Evolutionary conservation across 179 eudicot species (phyloP).

Genomic region (Camellia oleifera): DNA sequence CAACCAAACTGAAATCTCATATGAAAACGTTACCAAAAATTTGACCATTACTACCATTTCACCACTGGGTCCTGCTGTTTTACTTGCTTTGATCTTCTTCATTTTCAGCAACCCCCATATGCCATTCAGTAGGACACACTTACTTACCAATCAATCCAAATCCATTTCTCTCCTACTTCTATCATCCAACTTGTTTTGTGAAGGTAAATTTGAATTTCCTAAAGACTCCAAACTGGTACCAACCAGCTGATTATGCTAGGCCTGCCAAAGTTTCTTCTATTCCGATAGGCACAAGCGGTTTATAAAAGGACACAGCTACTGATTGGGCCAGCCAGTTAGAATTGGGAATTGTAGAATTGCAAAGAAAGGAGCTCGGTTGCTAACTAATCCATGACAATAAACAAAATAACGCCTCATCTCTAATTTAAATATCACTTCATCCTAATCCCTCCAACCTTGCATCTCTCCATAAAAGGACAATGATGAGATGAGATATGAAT

Average conservation of each 20-base stretch:
- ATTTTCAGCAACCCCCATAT: too few species aligned
- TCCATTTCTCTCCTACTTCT: neutral
- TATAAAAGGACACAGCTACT: too few species aligned
- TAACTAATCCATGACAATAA: neutral
- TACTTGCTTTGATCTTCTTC: too few species aligned
- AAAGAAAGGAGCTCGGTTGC: neutral
- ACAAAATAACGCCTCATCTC: neutral
- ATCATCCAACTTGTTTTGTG: neutral
- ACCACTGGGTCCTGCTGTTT: neutral
- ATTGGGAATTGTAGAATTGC: too few species aligned
- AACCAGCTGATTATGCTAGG: neutral
- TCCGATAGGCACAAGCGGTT: neutral
- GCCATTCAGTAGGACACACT: too few species aligned
- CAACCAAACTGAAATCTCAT: neutral
- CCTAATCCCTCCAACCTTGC: neutral
- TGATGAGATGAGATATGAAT: neutral
- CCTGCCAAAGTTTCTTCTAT: neutral
- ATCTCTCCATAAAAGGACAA: neutral
- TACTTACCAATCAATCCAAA: too few species aligned
- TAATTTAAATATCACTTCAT: neutral
- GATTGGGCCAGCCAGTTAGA: too few species aligned
- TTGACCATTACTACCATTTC: neutral
- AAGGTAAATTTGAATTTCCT: neutral
- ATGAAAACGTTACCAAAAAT: neutral
- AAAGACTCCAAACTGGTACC: neutral